Evolutionary conservation across 2,329 filamentous ascomycete genomes (phyloP).

Genomic region (Fusarium pseudocircinatum): DNA sequence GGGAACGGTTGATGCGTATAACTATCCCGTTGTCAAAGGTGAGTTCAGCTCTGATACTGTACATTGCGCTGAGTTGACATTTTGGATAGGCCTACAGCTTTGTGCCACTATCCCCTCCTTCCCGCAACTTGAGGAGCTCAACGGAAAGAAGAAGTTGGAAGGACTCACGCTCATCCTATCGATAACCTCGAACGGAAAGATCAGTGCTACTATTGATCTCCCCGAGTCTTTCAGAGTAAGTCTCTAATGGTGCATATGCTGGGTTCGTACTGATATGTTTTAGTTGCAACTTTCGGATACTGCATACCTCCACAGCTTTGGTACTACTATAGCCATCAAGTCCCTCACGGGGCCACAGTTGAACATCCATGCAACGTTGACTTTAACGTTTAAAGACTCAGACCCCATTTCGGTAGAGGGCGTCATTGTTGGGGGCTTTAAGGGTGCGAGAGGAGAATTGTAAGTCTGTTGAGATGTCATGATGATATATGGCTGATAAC

Average conservation of each 20-base stretch:
- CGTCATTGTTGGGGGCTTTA: not conserved
- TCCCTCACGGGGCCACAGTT: not conserved
- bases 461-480: not conserved
- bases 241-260: no score
- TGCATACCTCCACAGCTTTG: not conserved
- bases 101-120: not conserved
- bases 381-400: not conserved
- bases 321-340: not conserved
- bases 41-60: not conserved
- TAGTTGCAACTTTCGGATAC: not conserved
- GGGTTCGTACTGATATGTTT: not conserved
- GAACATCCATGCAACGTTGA: not conserved
- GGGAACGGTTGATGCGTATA: not conserved
- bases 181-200: not conserved
- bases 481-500: not conserved
- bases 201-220: not conserved
- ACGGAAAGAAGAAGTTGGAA: not conserved
- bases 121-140: not conserved
- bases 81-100: not conserved
- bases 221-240: not conserved
- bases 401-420: not conserved
- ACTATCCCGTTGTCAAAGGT: not conserved
- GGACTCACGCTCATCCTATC: not conserved
- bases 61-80: rapidly evolving
- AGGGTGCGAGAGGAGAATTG: not conserved